Conservation (phyloP, 176 grass and related monocot genomes). For the Zea luxurians region DNA sequence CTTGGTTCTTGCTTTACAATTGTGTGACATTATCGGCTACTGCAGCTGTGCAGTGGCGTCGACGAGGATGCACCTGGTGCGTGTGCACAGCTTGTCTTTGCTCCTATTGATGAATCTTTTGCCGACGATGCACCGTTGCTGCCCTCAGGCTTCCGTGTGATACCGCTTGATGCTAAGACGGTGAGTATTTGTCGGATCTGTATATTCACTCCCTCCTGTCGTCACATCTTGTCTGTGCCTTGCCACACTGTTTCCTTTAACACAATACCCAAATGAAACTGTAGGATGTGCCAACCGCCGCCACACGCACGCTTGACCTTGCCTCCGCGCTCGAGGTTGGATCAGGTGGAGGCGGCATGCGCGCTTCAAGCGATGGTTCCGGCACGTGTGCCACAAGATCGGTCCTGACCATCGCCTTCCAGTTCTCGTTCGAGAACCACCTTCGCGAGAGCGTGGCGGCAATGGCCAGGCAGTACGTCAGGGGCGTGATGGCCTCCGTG, state of each 20-base stretch:
- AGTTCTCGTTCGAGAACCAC: conserved; percentile 86
- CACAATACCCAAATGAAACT: neutral
- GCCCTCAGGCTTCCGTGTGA: conserved; percentile 89
- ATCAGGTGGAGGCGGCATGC: conserved; percentile 43
- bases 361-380: conserved; percentile 21
- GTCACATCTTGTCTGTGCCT: neutral
- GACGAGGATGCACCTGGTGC: conserved; percentile 77
- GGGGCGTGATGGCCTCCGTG: conserved; percentile 75
- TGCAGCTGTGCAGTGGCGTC: conserved; percentile 78
- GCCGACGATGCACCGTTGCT: conserved; percentile 82
- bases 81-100: conserved; percentile 92
- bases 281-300: conserved; percentile 51
- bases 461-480: conserved; percentile 82
- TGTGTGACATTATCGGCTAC: neutral
- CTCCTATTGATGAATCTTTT: conserved; percentile 94
- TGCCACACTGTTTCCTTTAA: neutral
- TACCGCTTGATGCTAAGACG: conserved; percentile 71
- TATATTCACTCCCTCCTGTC: neutral
- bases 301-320: conserved; percentile 81
- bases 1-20: neutral
- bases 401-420: conserved; percentile 86
- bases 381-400: conserved; percentile 45
- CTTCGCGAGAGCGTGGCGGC: conserved; percentile 75
- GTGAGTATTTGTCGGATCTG: conserved; percentile 33
- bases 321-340: conserved; percentile 82